phyloP scores from a whole-genome alignment of 2,329 filamentous ascomycete species.

The Pseudogymnoascus sp. region DNA sequence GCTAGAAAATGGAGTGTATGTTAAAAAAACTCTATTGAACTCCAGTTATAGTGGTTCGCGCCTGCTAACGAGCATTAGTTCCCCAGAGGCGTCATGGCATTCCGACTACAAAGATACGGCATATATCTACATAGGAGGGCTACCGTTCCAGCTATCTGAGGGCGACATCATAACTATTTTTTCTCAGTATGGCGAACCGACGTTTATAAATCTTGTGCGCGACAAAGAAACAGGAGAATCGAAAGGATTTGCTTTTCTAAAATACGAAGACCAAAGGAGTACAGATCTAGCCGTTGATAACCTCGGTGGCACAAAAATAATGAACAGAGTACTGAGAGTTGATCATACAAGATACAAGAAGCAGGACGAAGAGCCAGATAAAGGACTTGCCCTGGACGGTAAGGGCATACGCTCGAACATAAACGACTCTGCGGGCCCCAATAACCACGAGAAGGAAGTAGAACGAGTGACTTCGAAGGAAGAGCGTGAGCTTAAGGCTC shows the following conservation, averaged over 20 bases:
- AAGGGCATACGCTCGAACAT: slow-evolving; percentile 10
- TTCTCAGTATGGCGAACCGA: slow-evolving; percentile 92
- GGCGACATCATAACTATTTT: slow-evolving; percentile 96
- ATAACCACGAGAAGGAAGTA: slow-evolving; percentile 34
- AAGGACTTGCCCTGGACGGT: slow-evolving; percentile 8
- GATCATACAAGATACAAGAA: slow-evolving; percentile 91
- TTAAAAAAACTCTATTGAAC: slow-evolving; percentile 18
- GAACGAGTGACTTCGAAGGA: slow-evolving; percentile 65
- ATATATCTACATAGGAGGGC: slow-evolving; percentile 90
- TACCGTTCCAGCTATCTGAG: slow-evolving; percentile 88
- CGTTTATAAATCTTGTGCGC: slow-evolving; percentile 83
- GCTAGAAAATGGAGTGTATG: slow-evolving; percentile 78
- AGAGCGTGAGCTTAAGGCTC: slow-evolving; percentile 67
- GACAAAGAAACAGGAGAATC: slow-evolving; percentile 97
- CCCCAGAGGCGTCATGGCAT: slow-evolving; percentile 88
- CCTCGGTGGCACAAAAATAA: slow-evolving; percentile 74
- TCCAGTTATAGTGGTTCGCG: slow-evolving; percentile 1
- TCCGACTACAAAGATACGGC: slow-evolving; percentile 96
- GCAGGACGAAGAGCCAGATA: slow-evolving; percentile 62
- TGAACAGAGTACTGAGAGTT: slow-evolving; percentile 74
- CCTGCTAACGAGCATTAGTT: slow-evolving; percentile 39
- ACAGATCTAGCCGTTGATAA: slow-evolving; percentile 96
- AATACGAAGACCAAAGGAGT: slow-evolving; percentile 96
- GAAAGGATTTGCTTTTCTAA: slow-evolving; percentile 89
- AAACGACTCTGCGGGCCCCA: slow-evolving; percentile 11